Evolutionary conservation across 2,329 filamentous ascomycete species (phyloP).

Genomic region (Ophiostoma ulmi): DNA sequence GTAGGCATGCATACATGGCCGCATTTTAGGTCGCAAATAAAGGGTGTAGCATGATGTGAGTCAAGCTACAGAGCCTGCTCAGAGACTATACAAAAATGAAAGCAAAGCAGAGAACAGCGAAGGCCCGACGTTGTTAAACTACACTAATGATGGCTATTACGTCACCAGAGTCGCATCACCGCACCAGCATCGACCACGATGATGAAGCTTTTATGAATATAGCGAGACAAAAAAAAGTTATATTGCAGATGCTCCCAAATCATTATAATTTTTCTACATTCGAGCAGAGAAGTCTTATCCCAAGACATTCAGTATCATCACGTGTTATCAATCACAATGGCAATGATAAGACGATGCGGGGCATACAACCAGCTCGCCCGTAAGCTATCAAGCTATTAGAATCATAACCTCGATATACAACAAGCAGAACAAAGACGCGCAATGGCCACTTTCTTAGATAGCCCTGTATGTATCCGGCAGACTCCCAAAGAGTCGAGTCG

Average conservation of each 20-base stretch:
- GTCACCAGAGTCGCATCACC: not conserved
- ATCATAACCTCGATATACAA: not conserved
- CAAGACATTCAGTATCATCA: not conserved
- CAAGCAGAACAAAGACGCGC: not conserved
- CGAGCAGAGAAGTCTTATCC: too few relatives aligned
- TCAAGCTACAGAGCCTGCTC: not conserved
- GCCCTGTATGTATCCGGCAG: not conserved
- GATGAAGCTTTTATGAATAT: not conserved
- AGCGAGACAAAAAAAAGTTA: accelerated
- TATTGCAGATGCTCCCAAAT: not conserved
- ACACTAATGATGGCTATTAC: not conserved
- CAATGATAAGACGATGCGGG: not conserved
- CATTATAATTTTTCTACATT: not conserved
- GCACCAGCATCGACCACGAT: not conserved
- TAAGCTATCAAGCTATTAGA: not conserved
- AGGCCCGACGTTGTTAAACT: too few relatives aligned
- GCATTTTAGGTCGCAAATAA: not conserved
- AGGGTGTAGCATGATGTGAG: not conserved
- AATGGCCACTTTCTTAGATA: not conserved
- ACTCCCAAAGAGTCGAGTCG: not conserved
- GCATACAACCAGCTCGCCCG: not conserved
- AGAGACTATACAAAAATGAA: not conserved
- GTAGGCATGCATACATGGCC: not conserved
- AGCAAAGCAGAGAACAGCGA: not conserved
- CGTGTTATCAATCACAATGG: slow-evolving; percentile 5